A percentile compares a stretch with the other conserved stretches of the same genome.
Evolutionary conservation across 75 land plant species (phyloP).

Genomic region (Ceratopteris richardii): DNA sequence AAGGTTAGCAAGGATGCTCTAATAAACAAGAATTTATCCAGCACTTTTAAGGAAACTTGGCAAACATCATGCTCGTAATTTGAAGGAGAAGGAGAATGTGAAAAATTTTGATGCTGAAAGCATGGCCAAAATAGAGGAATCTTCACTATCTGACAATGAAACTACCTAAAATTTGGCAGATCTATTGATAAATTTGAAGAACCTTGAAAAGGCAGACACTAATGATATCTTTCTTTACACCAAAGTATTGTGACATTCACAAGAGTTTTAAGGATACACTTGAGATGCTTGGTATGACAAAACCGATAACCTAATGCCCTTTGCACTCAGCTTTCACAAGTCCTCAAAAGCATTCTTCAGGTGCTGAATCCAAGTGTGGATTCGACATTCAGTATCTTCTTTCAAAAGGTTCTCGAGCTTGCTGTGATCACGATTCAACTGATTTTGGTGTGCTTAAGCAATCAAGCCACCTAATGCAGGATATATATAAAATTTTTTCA

Average conservation of each 20-base stretch:
- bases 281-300: neutral
- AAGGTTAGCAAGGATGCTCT: neutral
- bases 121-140: neutral
- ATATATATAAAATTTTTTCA: too few species aligned
- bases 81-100: constrained; percentile 1
- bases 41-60: neutral
- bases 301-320: too few species aligned
- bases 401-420: too few species aligned
- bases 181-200: neutral
- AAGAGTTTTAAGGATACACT: neutral
- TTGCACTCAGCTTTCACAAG: too few species aligned
- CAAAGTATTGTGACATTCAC: neutral
- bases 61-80: neutral
- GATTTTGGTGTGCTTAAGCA: too few species aligned
- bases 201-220: neutral
- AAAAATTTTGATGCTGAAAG: neutral
- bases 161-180: neutral
- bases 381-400: too few species aligned
- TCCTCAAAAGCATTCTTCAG: too few species aligned
- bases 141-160: neutral
- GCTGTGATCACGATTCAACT: too few species aligned
- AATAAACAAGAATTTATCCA: neutral
- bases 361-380: too few species aligned
- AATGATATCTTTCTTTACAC: neutral
- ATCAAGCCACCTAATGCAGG: too few species aligned